phyloP scores from a whole-genome alignment of 148 eudicot species.

The Hydrangea macrophylla region DNA sequence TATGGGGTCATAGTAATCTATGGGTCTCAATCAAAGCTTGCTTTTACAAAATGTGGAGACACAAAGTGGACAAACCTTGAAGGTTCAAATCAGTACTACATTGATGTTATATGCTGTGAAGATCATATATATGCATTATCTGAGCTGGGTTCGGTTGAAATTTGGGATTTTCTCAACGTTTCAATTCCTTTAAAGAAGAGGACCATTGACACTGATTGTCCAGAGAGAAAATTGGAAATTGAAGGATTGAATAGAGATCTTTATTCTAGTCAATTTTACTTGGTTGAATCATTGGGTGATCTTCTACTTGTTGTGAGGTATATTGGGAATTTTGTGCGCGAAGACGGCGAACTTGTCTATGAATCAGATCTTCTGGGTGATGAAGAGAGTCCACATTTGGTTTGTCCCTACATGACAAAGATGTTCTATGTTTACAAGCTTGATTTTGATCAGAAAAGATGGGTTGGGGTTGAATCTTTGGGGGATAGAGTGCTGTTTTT shows the following conservation, averaged over 20 bases:
- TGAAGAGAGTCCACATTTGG: neutral
- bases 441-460: neutral
- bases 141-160: slow-evolving; percentile 1
- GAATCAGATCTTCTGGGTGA: neutral
- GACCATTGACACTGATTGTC: neutral
- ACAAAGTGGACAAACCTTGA: neutral
- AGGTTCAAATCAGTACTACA: neutral
- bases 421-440: slow-evolving; percentile 8
- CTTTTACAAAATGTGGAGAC: slow-evolving; percentile 8
- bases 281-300: slow-evolving; percentile 9
- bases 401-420: slow-evolving; percentile 3
- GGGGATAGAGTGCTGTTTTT: slow-evolving; percentile 3
- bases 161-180: slow-evolving; percentile 8
- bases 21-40: neutral
- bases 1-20: neutral
- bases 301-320: slow-evolving; percentile 8
- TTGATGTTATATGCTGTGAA: neutral
- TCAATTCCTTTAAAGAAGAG: neutral
- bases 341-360: neutral
- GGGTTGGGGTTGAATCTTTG: slow-evolving; percentile 2
- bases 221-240: neutral
- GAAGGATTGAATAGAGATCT: neutral
- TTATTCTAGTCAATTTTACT: neutral
- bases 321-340: neutral
- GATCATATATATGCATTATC: slow-evolving; percentile 3